Conservation (phyloP, 2,329 filamentous ascomycete genomes). For the Metarhizium anisopliae region DNA sequence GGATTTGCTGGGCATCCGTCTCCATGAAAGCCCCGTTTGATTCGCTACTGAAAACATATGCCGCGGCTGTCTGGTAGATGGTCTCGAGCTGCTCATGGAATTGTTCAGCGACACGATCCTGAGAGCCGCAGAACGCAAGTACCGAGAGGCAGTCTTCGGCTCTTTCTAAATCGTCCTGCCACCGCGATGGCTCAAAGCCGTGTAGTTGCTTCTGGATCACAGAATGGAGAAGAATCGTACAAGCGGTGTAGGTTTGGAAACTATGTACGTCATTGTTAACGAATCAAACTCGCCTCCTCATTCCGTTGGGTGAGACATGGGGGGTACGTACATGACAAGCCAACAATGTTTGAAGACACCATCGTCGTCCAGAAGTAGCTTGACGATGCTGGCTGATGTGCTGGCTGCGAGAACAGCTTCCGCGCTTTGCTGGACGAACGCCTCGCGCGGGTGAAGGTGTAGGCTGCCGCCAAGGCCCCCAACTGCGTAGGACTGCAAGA, state of each 20-base stretch:
- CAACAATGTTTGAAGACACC: constrained; percentile 6
- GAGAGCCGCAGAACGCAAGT: constrained; percentile 2
- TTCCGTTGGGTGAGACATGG: background rate
- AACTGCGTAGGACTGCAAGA: background rate
- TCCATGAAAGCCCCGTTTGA: background rate
- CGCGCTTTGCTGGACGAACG: background rate
- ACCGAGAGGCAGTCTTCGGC: constrained; percentile 3
- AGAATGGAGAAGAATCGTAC: constrained; percentile 5
- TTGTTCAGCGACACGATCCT: background rate
- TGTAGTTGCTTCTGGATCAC: constrained; percentile 5
- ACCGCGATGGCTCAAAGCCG: background rate
- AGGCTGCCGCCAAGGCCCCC: background rate
- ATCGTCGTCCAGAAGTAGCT: constrained; percentile 4
- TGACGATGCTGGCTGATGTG: constrained; percentile 4
- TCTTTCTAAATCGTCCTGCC: background rate
- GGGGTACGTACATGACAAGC: constrained; percentile 5
- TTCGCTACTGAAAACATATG: background rate
- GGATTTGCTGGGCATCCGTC: background rate
- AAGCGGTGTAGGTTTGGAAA: constrained; percentile 3
- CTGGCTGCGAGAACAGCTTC: constrained; percentile 5
- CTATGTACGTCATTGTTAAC: background rate
- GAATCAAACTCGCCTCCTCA: background rate
- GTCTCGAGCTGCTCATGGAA: background rate
- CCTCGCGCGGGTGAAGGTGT: background rate
- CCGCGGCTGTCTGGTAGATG: background rate